These are phyloP conservation scores for Sclerospora graminicola DNA, from an alignment of 352 stramenopile species.

Conservation along the genomic window DNA sequence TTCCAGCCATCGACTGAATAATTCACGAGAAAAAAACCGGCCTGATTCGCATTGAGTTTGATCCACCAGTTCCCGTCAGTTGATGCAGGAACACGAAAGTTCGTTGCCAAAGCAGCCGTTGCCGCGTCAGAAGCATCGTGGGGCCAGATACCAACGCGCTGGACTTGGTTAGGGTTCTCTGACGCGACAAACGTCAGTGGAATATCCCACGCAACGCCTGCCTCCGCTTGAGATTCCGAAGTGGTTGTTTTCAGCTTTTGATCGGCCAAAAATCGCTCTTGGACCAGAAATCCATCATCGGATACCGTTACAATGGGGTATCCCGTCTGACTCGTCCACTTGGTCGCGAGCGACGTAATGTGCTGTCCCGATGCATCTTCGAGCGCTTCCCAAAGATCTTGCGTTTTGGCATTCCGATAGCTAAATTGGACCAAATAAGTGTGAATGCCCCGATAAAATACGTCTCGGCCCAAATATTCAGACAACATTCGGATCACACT, in stretches of 20 bases:
- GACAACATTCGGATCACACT: slow-evolving; percentile 76
- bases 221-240: no score
- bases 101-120: background rate
- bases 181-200: slow-evolving; percentile 65
- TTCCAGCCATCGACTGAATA: slow-evolving; percentile 83
- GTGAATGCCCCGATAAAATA: slow-evolving; percentile 82
- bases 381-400: slow-evolving; percentile 92
- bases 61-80: slow-evolving; percentile 68
- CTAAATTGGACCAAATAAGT: slow-evolving; percentile 89
- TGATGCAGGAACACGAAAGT: slow-evolving; percentile 17
- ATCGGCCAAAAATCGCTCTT: slow-evolving; percentile 92
- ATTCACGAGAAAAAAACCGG: slow-evolving; percentile 92
- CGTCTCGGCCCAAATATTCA: slow-evolving; percentile 59
- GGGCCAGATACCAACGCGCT: slow-evolving; percentile 56
- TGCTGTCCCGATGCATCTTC: slow-evolving; percentile 86
- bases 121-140: background rate
- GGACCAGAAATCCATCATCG: slow-evolving; percentile 52
- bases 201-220: slow-evolving; percentile 60
- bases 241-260: slow-evolving; percentile 20
- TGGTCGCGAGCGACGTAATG: slow-evolving; percentile 87
- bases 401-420: slow-evolving; percentile 93
- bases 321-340: slow-evolving; percentile 91
- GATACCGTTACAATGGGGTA: slow-evolving; percentile 87
- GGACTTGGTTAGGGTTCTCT: slow-evolving; percentile 30
- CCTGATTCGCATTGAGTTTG: slow-evolving; percentile 93